Evolutionary conservation across 306 rosid genomes (phyloP), one percentile per base, ranked within the genome.

Genomic region (Gastrolobium villosum): DNA sequence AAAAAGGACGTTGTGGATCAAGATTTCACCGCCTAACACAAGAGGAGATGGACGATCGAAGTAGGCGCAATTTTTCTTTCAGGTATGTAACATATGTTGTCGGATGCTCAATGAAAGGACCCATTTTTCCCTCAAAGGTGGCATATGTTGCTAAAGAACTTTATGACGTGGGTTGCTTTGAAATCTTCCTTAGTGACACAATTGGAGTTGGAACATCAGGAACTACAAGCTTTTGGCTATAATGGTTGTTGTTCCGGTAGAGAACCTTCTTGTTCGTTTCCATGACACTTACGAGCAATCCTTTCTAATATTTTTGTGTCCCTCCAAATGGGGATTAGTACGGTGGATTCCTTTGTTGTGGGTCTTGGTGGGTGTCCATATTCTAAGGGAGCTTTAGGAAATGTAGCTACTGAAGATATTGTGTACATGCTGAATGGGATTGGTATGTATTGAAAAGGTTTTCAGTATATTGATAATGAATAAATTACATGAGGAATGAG

Each of bases 101-200:
- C 81, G 96, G 89, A 64, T 91, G 96, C 74, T 94, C 94, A 6
- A 88, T 72, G 39, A 94, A 91, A 85, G 96, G 96, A 82, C 86
- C 81, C 74, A 81, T 91, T 35, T 11, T 86, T 30, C 92, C 94
- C 48, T 86, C 92, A 48, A 89, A 60, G 74, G 96, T 91, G 32
- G 94, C 26, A 20, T 20, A 20, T 20, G 26, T 20, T 20, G 26
- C 26, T 20, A 20, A 20, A 20, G 26, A 20, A 82, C 88, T 91
- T 15, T 74, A 86, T 59, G 87, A 91, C 64, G 89, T 91, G 94
- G 96, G 96, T 32, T 91, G 96, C 88, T 91, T 87, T 69, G 96
- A 91, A 69, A 89, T 91, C 79, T 91, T 94, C 78, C 94, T 91
- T 35, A 94, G 83, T 56, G 94, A 91, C 90, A 91, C 96, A 39